Base-by-base conservation (phyloP, 306 rosid genomes). In the Fragaria ananassa region DNA sequence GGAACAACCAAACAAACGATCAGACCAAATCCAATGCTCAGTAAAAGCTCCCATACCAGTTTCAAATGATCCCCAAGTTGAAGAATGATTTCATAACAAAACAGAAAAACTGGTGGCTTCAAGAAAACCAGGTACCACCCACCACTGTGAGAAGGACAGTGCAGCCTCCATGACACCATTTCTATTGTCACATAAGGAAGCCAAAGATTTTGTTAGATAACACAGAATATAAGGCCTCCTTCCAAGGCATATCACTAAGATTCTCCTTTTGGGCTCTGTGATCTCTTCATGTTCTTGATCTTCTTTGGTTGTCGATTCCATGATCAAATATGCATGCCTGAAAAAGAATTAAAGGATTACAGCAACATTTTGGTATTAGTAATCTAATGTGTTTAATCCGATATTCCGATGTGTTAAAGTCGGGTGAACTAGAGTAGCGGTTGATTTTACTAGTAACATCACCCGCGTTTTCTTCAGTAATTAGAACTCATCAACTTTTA, bases 131-230 rank as follows among this genome's bases (percentile, higher is more conserved):
- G 71, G 50, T 45, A 65, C 27, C 78, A 65, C 58, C 76, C 27
- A 65, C 56, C 51, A 62, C 15, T 31, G 41, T 53, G 77, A 76
- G 42, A 21, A 63, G 77, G 86, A 70, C 79, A 47, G 65, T 75
- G 71, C 74, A 78, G 76, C 75, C 69, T 72, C 75, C 87, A 75
- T 73, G 83, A 78, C 85, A 71, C 54, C 74, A 70, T 29, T 57
- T 21, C 62, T 71, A 71, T 79, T 78, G 70, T 80, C 79, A 34
- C 29, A 5, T 65, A 66, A 73, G 42, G 10, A 45, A 60, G 68
- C 66, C 72, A 56, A 81, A 79, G 75, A 87, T 85, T 80, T 81
- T 81, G 71, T 71, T 83, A 34, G 82, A 75, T 72, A 37, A 70
- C 78, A 80, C 71, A 69, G 70, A 67, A 64, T 80, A 62, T 80